Percentiles rank a stretch among this genome's conserved stretches.
Evolutionary conservation across 2,329 filamentous ascomycete species (phyloP).

Genomic region (Venturia pyrina): DNA sequence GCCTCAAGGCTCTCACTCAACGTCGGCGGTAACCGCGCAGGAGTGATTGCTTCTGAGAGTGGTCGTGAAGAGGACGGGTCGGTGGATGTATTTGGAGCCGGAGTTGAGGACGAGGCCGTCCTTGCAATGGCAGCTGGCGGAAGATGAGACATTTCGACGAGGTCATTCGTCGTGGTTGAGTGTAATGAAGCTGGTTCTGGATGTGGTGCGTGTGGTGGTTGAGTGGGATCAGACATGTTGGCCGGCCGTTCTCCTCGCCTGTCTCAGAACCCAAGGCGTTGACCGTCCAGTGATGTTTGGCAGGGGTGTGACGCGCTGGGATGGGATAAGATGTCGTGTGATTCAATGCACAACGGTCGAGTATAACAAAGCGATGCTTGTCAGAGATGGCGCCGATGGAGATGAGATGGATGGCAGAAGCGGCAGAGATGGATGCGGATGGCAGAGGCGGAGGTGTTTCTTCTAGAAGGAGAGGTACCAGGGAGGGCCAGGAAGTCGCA

Average conservation of each 20-base stretch:
- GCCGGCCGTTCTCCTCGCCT: not conserved
- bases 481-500: not conserved
- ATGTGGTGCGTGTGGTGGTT: not conserved
- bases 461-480: not conserved
- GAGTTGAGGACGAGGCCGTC: not conserved
- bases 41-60: not conserved
- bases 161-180: not conserved
- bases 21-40: conserved; percentile 3
- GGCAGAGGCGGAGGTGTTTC: not conserved
- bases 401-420: not conserved
- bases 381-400: not conserved
- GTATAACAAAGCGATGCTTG: not conserved
- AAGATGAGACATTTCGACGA: not conserved
- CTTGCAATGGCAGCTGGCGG: not conserved
- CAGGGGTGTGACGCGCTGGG: not conserved
- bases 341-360: not conserved
- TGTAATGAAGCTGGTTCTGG: not conserved
- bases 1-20: not conserved
- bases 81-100: not conserved
- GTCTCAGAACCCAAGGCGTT: not conserved
- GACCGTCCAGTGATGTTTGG: not conserved
- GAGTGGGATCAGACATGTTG: not conserved
- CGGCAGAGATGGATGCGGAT: not conserved
- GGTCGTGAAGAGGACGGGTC: not conserved
- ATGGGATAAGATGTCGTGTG: not conserved